These are phyloP conservation scores for Leishmania braziliensis DNA, from an alignment of 208 protist genomes.

Conservation along the genomic window DNA sequence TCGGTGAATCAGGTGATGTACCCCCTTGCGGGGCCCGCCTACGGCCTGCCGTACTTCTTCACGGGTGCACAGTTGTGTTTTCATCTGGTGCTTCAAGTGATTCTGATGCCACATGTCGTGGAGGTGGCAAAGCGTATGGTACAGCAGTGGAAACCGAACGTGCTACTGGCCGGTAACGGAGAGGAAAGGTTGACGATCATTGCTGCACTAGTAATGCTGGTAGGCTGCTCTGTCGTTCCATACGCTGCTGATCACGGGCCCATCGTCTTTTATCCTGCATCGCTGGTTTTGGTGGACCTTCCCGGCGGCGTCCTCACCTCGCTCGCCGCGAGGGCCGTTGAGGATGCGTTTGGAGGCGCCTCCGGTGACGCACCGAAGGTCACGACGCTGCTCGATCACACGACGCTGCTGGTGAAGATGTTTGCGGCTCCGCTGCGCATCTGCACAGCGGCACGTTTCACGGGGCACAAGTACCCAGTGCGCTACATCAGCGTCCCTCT, in stretches of 20 bases:
- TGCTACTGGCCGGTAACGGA: slow-evolving; percentile 10
- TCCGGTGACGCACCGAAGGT: slow-evolving; percentile 18
- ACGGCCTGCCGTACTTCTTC: slow-evolving; percentile 40
- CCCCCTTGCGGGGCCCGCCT: slow-evolving; percentile 38
- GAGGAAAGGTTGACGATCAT: slow-evolving; percentile 16
- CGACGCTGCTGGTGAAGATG: slow-evolving; percentile 28
- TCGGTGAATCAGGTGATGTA: slow-evolving; percentile 54
- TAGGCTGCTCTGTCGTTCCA: slow-evolving; percentile 18
- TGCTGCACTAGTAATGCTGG: slow-evolving; percentile 4
- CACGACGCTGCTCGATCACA: slow-evolving; percentile 21
- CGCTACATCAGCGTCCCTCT: slow-evolving; percentile 27
- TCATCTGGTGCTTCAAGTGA: slow-evolving; percentile 27
- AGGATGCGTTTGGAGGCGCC: slow-evolving; percentile 10
- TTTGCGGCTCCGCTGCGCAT: slow-evolving; percentile 32
- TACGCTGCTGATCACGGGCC: slow-evolving; percentile 22
- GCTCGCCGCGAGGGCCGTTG: slow-evolving; percentile 2
- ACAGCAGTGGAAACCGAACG: slow-evolving; percentile 8
- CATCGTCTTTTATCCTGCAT: slow-evolving; percentile 32
- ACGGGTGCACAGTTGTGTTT: slow-evolving; percentile 44
- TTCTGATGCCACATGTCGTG: slow-evolving; percentile 30
- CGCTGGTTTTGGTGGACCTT: slow-evolving; percentile 45
- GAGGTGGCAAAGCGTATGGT: slow-evolving; percentile 5
- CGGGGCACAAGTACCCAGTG: slow-evolving; percentile 18
- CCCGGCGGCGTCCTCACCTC: slow-evolving; percentile 27
- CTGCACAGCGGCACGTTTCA: slow-evolving; percentile 10